Conservation (phyloP, 331 rosid species). For the Acacia pycnantha region DNA sequence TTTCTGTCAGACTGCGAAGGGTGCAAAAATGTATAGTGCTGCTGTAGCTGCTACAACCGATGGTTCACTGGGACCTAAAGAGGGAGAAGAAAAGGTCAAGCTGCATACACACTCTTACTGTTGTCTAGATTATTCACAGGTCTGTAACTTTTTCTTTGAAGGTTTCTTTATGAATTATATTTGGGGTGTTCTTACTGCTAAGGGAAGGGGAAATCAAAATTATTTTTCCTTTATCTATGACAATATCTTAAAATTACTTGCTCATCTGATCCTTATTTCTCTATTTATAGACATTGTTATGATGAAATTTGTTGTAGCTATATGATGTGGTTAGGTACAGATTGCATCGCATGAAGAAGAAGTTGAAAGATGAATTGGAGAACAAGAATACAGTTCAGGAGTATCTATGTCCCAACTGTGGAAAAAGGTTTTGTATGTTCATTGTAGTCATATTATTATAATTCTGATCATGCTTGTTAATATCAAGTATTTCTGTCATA, state of each 20-base stretch:
- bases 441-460: conserved; percentile 8
- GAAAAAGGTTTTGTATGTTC: conserved; percentile 64
- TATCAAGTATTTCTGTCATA: conserved; percentile 17
- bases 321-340: conserved; percentile 95
- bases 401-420: conserved; percentile 88
- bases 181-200: conserved; percentile 9
- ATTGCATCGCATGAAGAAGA: conserved; percentile 92
- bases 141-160: conserved; percentile 29
- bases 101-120: conserved; percentile 90
- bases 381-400: conserved; percentile 95
- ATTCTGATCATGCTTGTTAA: conserved; percentile 3
- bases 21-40: conserved; percentile 90
- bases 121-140: conserved; percentile 88
- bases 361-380: conserved; percentile 97
- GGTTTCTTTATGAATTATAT: conserved; percentile 20
- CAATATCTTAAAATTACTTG: neutral
- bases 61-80: conserved; percentile 55
- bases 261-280: neutral
- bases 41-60: conserved; percentile 96
- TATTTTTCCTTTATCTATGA: neutral
- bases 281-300: conserved; percentile 29
- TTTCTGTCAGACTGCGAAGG: conserved; percentile 83
- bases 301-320: conserved; percentile 60
- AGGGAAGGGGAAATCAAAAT: conserved; percentile 26
- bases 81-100: conserved; percentile 97